Percentiles rank a stretch among this genome's conserved stretches.
Conservation (phyloP, 2,329 filamentous ascomycete species). For the Chlorencoelia australis region DNA sequence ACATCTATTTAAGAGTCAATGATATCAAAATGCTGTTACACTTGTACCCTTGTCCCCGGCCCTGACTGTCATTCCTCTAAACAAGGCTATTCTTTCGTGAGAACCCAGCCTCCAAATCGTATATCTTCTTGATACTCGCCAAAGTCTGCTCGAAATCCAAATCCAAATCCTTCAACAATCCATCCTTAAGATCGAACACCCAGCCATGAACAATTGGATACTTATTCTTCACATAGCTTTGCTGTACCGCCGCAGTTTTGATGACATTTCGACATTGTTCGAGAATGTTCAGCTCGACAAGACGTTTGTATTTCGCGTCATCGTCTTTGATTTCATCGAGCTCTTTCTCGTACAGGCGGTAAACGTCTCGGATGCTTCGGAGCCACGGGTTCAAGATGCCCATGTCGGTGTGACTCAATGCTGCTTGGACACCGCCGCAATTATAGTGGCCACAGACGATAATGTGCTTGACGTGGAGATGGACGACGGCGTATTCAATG, state of each 20-base stretch:
- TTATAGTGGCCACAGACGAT: constrained; percentile 72
- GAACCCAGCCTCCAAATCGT: no score
- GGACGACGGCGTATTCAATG: constrained; percentile 76
- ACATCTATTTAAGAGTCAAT: no score
- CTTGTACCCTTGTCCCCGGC: no score
- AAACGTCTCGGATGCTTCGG: constrained; percentile 64
- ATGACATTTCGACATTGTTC: constrained; percentile 69
- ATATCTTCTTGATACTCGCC: constrained; percentile 52
- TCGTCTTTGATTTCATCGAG: constrained; percentile 52
- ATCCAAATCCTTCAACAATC: constrained; percentile 54
- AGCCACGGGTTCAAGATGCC: constrained; percentile 66
- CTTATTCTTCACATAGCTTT: constrained; percentile 51
- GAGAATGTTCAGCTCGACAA: constrained; percentile 77
- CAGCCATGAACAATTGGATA: constrained; percentile 65
- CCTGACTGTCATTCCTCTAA: no score
- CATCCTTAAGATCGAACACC: constrained; percentile 62
- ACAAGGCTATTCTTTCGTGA: no score
- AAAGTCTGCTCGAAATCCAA: constrained; percentile 50
- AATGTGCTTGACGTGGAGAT: constrained; percentile 74
- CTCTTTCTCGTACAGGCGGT: constrained; percentile 60
- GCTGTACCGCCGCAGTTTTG: constrained; percentile 71
- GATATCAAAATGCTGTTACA: no score
- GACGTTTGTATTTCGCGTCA: constrained; percentile 51
- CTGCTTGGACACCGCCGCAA: constrained; percentile 67
- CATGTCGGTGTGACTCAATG: constrained; percentile 60